Evolutionary conservation across 75 land plant species (phyloP).

Genomic region (Pinus tabuliformis): DNA sequence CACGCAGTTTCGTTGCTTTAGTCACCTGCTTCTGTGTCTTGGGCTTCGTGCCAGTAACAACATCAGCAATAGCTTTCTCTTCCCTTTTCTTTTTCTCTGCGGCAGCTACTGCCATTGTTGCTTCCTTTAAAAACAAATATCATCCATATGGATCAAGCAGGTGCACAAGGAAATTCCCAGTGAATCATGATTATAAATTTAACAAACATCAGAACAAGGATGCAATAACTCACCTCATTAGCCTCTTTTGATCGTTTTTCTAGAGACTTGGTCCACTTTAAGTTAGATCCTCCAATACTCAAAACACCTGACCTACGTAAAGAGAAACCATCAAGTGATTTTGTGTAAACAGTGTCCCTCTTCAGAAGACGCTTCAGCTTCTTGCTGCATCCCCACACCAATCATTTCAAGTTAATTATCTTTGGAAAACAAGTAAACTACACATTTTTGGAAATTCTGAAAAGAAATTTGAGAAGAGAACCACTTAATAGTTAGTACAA

Average conservation of each 20-base stretch:
- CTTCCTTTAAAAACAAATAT: slow-evolving; percentile 54
- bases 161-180: background rate
- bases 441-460: background rate
- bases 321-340: slow-evolving; percentile 86
- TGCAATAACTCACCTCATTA: slow-evolving; percentile 60
- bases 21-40: slow-evolving; percentile 12
- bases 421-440: background rate
- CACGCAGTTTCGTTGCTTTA: slow-evolving; percentile 6
- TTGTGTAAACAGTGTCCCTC: slow-evolving; percentile 75
- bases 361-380: slow-evolving; percentile 61
- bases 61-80: slow-evolving; percentile 27
- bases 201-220: background rate
- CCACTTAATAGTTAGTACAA: background rate
- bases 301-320: slow-evolving; percentile 81
- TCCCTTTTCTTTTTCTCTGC: slow-evolving; percentile 64
- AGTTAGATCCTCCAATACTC: slow-evolving; percentile 72
- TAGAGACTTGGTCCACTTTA: slow-evolving; percentile 97
- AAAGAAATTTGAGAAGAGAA: background rate
- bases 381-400: slow-evolving; percentile 22
- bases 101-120: slow-evolving; percentile 88
- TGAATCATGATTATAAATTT: background rate
- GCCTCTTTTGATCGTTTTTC: slow-evolving; percentile 76
- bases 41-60: slow-evolving; percentile 7
- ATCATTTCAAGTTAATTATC: background rate
- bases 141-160: background rate